Evolutionary conservation across 306 rosid genomes (phyloP).

Genomic region (Rubus parviflorus): DNA sequence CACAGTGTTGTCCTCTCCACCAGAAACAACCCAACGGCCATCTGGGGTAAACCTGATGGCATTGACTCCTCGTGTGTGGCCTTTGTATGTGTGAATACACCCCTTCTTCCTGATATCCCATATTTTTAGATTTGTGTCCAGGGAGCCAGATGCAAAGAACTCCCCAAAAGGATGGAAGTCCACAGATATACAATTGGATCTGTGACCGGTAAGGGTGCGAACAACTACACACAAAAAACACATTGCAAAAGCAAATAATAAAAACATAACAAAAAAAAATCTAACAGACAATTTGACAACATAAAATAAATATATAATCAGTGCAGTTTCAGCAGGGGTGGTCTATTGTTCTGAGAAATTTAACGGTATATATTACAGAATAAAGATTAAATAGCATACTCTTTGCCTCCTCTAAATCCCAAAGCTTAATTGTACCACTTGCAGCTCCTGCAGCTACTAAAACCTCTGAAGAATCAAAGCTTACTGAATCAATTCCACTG

Average conservation of each 20-base stretch:
- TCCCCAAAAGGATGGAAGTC: constrained; percentile 99
- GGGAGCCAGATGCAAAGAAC: constrained; percentile 97
- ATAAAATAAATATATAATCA: neutral
- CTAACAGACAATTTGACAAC: constrained; percentile 7
- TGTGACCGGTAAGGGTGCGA: constrained; percentile 96
- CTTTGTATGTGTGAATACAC: constrained; percentile 98
- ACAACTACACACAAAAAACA: constrained; percentile 62
- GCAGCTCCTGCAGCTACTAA: constrained; percentile 99
- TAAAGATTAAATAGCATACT: constrained; percentile 53
- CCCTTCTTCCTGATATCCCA: constrained; percentile 99
- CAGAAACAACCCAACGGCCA: constrained; percentile 99
- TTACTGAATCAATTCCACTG: constrained; percentile 96
- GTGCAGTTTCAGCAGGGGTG: neutral
- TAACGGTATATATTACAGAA: constrained; percentile 27
- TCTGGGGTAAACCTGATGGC: constrained; percentile 98
- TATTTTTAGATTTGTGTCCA: constrained; percentile 95
- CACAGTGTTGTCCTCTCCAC: constrained; percentile 98
- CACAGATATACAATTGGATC: constrained; percentile 96
- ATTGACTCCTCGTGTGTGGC: constrained; percentile 98
- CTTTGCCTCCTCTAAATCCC: constrained; percentile 99
- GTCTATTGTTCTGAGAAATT: neutral
- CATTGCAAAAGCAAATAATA: constrained; percentile 9
- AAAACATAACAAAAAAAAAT: neutral
- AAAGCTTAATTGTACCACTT: constrained; percentile 95
- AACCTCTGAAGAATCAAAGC: constrained; percentile 96